Conservation (phyloP, 345 rosid genomes). For the Eucalyptus shirleyi region DNA sequence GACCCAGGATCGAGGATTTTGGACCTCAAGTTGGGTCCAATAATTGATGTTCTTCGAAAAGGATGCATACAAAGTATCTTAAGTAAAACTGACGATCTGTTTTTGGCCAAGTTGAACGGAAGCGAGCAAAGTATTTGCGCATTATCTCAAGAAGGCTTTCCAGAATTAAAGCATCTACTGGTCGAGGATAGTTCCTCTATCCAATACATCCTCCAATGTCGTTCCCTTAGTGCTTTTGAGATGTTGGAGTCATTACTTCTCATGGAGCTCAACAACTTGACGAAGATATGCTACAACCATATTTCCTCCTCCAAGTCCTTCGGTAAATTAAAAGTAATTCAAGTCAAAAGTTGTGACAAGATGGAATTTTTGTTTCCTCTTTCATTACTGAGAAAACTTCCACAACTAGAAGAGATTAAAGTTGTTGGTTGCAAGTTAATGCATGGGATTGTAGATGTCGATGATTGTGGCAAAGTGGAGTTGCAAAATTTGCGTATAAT, state of each 20-base stretch:
- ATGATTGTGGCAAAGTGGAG: background rate
- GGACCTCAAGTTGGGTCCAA: background rate
- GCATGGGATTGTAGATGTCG: accelerated
- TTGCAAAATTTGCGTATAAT: accelerated
- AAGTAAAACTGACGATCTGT: accelerated
- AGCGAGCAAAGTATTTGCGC: accelerated
- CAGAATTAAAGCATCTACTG: background rate
- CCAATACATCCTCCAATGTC: accelerated
- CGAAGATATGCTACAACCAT: accelerated
- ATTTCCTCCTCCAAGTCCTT: too few species aligned
- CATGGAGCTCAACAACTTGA: accelerated
- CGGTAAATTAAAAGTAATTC: accelerated
- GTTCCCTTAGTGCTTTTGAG: accelerated
- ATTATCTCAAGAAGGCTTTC: background rate
- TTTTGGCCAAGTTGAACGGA: accelerated
- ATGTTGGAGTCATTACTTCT: background rate
- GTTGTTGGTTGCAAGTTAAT: accelerated
- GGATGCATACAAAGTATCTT: background rate
- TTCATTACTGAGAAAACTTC: accelerated
- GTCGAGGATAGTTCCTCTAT: accelerated
- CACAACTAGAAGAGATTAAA: background rate
- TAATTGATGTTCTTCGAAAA: background rate
- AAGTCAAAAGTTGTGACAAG: accelerated
- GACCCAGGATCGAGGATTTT: accelerated
- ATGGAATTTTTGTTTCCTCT: background rate